These are phyloP conservation scores for Tetrastigma voinierianum DNA, from an alignment of 164 flowering plant species.

Conservation along the genomic window DNA sequence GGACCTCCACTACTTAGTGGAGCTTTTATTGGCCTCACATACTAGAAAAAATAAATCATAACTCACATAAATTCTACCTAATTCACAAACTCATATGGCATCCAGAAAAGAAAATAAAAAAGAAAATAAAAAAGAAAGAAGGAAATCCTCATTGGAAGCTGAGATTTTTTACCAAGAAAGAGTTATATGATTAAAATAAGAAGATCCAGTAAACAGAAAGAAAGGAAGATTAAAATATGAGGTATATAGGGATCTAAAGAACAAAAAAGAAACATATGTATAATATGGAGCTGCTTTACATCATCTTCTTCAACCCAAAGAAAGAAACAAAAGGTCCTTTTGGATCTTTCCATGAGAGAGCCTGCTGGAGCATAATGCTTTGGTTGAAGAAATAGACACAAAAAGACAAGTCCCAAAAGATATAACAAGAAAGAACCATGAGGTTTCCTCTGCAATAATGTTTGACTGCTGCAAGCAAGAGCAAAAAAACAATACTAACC, in stretches of 20 bases:
- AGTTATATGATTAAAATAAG: too few relatives aligned
- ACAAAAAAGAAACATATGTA: background rate
- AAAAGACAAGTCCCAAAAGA: background rate
- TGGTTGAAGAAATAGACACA: conserved; percentile 10
- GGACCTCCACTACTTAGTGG: conserved; percentile 7
- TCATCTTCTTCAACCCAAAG: background rate
- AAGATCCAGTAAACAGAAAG: background rate
- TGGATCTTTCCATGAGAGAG: background rate
- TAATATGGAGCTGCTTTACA: background rate
- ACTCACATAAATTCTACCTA: too few relatives aligned
- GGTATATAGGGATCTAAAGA: background rate
- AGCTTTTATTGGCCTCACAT: conserved; percentile 1
- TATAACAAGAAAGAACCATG: conserved; percentile 8
- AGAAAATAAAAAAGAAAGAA: too few relatives aligned
- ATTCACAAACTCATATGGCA: too few relatives aligned
- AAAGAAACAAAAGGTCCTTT: background rate
- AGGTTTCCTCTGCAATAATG: conserved; percentile 1
- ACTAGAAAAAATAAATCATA: too few relatives aligned
- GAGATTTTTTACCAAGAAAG: background rate
- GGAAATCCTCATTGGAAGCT: background rate
- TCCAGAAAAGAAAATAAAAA: too few relatives aligned
- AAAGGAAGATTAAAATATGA: background rate
- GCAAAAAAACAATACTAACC: background rate
- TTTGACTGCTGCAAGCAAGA: background rate
- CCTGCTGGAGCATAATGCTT: conserved; percentile 10